Conservation (phyloP, 2,329 filamentous ascomycete species). For the Colletotrichum eremochloae region DNA sequence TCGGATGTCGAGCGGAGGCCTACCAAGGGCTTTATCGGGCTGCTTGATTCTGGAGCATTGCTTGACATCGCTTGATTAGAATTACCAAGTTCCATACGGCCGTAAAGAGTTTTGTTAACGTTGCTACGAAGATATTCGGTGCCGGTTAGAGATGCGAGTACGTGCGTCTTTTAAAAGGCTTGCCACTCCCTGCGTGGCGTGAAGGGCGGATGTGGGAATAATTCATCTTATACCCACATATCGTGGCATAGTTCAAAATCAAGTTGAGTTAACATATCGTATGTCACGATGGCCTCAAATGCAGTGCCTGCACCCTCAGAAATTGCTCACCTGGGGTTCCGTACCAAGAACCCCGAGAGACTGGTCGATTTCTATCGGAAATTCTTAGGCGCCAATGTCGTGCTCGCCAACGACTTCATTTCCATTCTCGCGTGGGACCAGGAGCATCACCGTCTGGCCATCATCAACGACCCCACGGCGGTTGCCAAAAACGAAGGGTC, state of each 20-base stretch:
- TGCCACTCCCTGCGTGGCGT: background rate
- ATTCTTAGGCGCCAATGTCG: slow-evolving; percentile 52
- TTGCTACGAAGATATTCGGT: too few species aligned
- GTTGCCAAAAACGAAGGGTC: slow-evolving; percentile 43
- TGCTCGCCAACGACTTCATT: slow-evolving; percentile 46
- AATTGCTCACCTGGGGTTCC: slow-evolving; percentile 18
- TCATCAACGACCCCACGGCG: slow-evolving; percentile 48
- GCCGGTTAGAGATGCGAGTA: background rate
- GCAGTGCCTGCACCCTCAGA: background rate
- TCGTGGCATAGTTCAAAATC: background rate
- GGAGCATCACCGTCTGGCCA: slow-evolving; percentile 61
- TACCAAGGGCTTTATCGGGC: background rate
- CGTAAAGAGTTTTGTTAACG: background rate
- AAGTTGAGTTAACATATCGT: background rate
- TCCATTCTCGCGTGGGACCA: slow-evolving; percentile 59
- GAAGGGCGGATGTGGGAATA: background rate
- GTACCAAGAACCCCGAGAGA: background rate
- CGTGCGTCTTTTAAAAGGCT: background rate
- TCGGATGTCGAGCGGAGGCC: background rate
- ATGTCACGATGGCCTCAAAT: background rate
- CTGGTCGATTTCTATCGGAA: slow-evolving; percentile 54
- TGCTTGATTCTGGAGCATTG: background rate
- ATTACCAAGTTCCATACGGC: background rate
- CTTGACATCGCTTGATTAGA: background rate
- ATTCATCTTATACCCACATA: background rate